Base-by-base conservation (phyloP, 176 grass and related monocot species). In the Musa schizocarpa region DNA sequence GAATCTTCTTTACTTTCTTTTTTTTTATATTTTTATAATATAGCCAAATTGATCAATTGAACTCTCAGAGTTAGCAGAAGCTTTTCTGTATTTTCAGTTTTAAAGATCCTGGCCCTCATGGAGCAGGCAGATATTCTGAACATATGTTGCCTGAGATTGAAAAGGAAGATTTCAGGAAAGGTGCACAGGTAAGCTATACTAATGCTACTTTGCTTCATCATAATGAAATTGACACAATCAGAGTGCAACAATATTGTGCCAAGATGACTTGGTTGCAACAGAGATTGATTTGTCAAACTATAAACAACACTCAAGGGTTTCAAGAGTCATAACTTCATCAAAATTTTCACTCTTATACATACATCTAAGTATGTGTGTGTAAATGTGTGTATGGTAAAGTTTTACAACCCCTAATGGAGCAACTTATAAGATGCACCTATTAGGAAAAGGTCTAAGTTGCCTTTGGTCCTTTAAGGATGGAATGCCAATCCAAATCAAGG, bases 81-180 rank as follows among this genome's bases (percentile, higher is more conserved):
- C 26, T 26, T 56, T 56, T 56, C 8, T 54, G 13, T 77, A 49
- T 87, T 85, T 6, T 73, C 85, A 94, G 90, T 65, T 99, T 99
- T 87, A 81, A 77, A 54, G 95, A 99, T 91, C 95, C 95, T 74
- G 95, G 95, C 26, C 95, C 95, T 68, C 95, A 99, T 86, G 95
- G 95, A 77, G 87, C 81, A 74, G 95, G 91, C 77, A 93, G 95
- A 81, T 99, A 92, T 71, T 87, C 90, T 27, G 54, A 70, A 67
- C 87, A 86, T 53, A 93, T 99, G 90, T 53, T 89, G 70, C 95
- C 95, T 53, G 95, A 94, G 83, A 85, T 94, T 74, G 84, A 94
- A 17, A 79, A 82, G 76, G 83, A 79, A 29, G 88, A 94, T 74
- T 99, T 99, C 75, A 91, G 95, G 84, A 99, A 99, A 87, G 95